phyloP scores from a whole-genome alignment of 2,329 filamentous ascomycete genomes.

The Fusarium xyrophilum region DNA sequence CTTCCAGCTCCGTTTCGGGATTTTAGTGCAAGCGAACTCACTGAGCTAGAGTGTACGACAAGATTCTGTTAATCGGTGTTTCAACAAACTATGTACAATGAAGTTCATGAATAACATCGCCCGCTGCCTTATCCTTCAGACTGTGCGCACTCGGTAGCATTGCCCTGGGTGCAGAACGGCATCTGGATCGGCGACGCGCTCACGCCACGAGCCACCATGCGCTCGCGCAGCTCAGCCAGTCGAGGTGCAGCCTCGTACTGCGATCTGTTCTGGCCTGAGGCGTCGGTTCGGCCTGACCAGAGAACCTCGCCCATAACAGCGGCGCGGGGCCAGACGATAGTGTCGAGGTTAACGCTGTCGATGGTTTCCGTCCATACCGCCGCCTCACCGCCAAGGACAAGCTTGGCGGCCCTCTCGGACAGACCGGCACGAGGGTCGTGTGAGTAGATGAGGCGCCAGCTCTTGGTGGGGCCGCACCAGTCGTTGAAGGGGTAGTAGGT shows the following conservation, averaged over 20 bases:
- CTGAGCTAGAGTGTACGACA: background rate
- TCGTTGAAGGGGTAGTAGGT: conserved; percentile 74
- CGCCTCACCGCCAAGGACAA: conserved; percentile 82
- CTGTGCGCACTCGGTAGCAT: conserved; percentile 39
- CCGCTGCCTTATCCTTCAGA: conserved; percentile 6
- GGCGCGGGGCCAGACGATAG: conserved; percentile 78
- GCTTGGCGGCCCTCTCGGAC: conserved; percentile 64
- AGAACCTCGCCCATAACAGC: conserved; percentile 78
- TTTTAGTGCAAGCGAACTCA: background rate
- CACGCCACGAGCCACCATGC: conserved; percentile 73
- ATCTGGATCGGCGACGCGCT: conserved; percentile 71
- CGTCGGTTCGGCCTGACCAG: conserved; percentile 77
- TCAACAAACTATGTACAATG: conserved; percentile 11
- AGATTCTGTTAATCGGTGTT: background rate
- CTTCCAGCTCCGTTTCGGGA: background rate
- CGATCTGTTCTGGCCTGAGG: conserved; percentile 70
- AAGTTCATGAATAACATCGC: background rate
- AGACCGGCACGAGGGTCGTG: conserved; percentile 76
- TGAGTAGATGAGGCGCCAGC: conserved; percentile 81
- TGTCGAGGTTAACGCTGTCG: conserved; percentile 77
- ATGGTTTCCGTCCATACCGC: conserved; percentile 84
- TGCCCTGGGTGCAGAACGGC: conserved; percentile 53
- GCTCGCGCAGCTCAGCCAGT: conserved; percentile 77
- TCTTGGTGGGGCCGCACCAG: conserved; percentile 82
- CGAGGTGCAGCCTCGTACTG: conserved; percentile 74